A percentile compares a stretch with the other conserved stretches of the same genome.
Conservation (phyloP, 164 flowering plant genomes). For the Berberis thunbergii region DNA sequence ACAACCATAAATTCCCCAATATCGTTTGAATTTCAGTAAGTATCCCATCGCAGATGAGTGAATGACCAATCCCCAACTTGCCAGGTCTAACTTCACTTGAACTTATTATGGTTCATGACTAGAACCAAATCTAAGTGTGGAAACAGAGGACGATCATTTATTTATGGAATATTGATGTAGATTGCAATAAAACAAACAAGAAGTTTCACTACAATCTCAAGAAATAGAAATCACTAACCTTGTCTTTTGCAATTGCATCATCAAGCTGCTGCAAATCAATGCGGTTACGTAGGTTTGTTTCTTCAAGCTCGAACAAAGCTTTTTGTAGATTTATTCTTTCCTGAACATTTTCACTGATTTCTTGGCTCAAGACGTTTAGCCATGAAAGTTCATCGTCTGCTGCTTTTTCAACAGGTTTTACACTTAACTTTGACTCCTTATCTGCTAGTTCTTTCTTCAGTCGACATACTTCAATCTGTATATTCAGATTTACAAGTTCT, state of each 20-base stretch:
- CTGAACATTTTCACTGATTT: slow-evolving; percentile 86
- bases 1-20: too few relatives aligned
- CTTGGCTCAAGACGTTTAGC: slow-evolving; percentile 68
- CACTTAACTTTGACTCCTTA: slow-evolving; percentile 65
- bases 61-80: background rate
- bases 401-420: slow-evolving; percentile 59
- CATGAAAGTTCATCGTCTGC: slow-evolving; percentile 75
- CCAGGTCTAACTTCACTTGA: background rate
- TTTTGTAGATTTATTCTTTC: slow-evolving; percentile 86
- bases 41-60: too few relatives aligned
- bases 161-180: background rate
- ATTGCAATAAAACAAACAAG: background rate
- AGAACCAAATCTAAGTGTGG: background rate
- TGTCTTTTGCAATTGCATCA: slow-evolving; percentile 73
- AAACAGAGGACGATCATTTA: too few relatives aligned
- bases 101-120: background rate
- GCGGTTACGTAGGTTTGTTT: slow-evolving; percentile 67
- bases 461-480: slow-evolving; percentile 68
- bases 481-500: background rate
- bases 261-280: slow-evolving; percentile 81
- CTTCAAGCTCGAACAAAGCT: slow-evolving; percentile 86
- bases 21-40: too few relatives aligned
- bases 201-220: background rate
- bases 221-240: slow-evolving; percentile 31
- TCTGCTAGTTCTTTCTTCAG: slow-evolving; percentile 69